phyloP scores from a whole-genome alignment of 2,329 filamentous ascomycete genomes.

The Neopestalotiopsis clavispora region DNA sequence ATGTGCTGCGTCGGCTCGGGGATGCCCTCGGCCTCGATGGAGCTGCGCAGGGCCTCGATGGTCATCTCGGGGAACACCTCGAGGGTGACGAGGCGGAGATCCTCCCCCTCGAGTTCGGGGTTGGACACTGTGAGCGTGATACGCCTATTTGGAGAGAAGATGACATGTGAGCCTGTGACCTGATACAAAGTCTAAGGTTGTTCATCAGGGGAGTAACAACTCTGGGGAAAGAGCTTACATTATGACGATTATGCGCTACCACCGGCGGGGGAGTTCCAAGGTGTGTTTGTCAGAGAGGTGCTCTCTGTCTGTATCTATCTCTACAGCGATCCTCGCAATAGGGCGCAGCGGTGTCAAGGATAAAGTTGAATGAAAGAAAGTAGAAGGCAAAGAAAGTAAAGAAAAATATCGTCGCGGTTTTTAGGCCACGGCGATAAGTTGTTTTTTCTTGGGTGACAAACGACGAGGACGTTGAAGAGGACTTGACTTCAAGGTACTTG shows the following conservation, averaged over 20 bases:
- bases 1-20: conserved; percentile 78
- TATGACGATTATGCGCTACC: background rate
- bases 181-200: conserved; percentile 8
- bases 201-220: background rate
- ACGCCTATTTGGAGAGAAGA: conserved; percentile 55
- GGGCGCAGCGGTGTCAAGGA: background rate
- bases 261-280: background rate
- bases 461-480: background rate
- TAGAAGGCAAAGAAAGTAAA: background rate
- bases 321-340: background rate
- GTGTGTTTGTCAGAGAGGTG: background rate
- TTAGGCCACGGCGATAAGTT: background rate
- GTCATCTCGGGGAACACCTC: conserved; percentile 75
- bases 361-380: background rate
- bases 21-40: conserved; percentile 83
- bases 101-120: conserved; percentile 63
- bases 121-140: conserved; percentile 77
- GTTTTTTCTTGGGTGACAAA: background rate
- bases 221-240: conserved; percentile 9
- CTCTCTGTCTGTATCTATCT: background rate
- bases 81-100: conserved; percentile 66
- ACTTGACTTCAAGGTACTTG: no score
- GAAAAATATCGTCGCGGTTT: background rate
- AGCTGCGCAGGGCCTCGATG: conserved; percentile 82
- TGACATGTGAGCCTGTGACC: conserved; percentile 13